These are phyloP conservation scores for Didymella pinodella DNA, from an alignment of 2,329 filamentous ascomycete species.

Conservation along the genomic window DNA sequence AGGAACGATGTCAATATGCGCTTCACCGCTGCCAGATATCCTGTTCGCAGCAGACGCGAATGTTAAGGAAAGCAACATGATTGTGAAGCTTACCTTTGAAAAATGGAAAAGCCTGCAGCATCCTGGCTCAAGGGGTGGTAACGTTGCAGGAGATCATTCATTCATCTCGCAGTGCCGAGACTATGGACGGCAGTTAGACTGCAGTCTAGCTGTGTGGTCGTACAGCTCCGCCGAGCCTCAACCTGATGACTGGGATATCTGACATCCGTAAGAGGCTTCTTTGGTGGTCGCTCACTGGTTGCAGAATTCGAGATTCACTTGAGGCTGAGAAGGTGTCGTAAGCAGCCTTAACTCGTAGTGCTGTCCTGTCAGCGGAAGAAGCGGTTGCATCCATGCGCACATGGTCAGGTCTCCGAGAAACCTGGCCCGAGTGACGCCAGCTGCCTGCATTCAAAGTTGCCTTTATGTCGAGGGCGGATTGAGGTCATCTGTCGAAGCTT, in stretches of 20 bases:
- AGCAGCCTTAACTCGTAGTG: constrained; percentile 9
- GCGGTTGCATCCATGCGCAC: constrained; percentile 4
- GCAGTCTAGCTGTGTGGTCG: not conserved
- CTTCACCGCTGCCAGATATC: constrained; percentile 25
- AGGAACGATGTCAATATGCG: constrained; percentile 4
- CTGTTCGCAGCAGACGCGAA: not conserved
- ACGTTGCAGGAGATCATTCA: not conserved
- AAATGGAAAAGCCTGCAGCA: not conserved
- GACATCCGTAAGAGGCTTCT: not conserved
- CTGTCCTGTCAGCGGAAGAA: constrained; percentile 7
- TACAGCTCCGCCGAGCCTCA: constrained; percentile 12
- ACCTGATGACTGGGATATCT: constrained; percentile 9
- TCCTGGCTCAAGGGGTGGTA: not conserved
- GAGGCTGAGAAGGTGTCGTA: constrained; percentile 13
- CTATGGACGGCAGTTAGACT: not conserved
- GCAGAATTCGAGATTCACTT: constrained; percentile 1
- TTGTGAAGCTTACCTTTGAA: not conserved
- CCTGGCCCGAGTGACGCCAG: constrained; percentile 10
- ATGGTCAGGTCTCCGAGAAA: not conserved
- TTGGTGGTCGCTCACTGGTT: constrained; percentile 1
- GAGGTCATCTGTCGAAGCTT: constrained; percentile 8
- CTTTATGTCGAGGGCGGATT: not conserved
- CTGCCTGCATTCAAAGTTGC: not conserved
- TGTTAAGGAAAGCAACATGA: not conserved
- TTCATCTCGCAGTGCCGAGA: not conserved